A percentile compares a stretch with the other conserved stretches of the same genome.
Evolutionary conservation across 306 rosid genomes (phyloP).

Genomic region (Castanea sativa): DNA sequence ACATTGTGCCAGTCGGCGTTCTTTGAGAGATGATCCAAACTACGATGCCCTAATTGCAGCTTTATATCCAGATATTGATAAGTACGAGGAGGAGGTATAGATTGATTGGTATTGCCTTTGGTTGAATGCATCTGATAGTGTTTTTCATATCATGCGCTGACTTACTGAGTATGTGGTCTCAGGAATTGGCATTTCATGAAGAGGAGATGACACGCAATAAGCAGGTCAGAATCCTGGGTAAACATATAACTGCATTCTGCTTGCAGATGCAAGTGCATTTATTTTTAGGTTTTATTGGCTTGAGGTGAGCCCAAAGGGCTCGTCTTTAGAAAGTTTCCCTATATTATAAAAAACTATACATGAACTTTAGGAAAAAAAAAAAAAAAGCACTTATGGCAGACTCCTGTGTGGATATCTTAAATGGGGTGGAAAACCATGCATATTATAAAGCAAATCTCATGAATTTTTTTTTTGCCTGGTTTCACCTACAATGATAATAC

Average conservation of each 20-base stretch:
- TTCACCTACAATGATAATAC: background rate
- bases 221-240: constrained; percentile 57
- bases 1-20: constrained; percentile 98
- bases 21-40: constrained; percentile 98
- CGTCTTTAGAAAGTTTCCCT: too few species aligned
- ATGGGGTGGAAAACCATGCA: background rate
- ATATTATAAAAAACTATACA: too few species aligned
- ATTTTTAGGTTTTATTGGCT: background rate
- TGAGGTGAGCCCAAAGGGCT: too few species aligned
- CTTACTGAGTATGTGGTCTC: constrained; percentile 27
- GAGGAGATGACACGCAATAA: constrained; percentile 91
- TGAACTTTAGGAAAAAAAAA: too few species aligned
- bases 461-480: too few species aligned
- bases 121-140: background rate
- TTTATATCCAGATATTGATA: constrained; percentile 89
- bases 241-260: constrained; percentile 17
- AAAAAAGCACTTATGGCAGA: background rate
- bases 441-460: background rate
- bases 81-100: constrained; percentile 85
- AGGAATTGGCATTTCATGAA: constrained; percentile 94
- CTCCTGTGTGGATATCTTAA: background rate
- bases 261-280: constrained; percentile 10
- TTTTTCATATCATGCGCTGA: constrained; percentile 15
- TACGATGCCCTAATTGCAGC: constrained; percentile 80
- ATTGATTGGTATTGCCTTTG: constrained; percentile 24